Conservation (phyloP, 148 eudicot species). For the Cornus florida region DNA sequence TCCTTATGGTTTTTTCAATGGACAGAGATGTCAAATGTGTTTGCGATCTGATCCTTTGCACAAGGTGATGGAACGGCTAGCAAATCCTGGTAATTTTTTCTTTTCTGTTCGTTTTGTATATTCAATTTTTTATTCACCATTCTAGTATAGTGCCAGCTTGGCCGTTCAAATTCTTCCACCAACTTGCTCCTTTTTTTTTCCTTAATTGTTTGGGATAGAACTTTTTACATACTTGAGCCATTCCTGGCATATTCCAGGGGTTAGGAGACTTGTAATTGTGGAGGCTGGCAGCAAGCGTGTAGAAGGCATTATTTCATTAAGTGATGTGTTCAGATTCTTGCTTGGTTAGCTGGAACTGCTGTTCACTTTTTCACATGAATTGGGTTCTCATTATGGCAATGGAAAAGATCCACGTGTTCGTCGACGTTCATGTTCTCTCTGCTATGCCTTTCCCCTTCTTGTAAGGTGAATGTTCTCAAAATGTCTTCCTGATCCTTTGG, state of each 20-base stretch:
- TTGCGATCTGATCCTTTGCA: slow-evolving; percentile 84
- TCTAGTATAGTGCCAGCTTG: too few species aligned
- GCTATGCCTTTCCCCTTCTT: slow-evolving; percentile 11
- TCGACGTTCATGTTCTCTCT: background rate
- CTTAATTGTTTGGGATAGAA: background rate
- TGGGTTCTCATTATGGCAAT: slow-evolving; percentile 7
- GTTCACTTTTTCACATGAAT: background rate
- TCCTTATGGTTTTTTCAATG: slow-evolving; percentile 55
- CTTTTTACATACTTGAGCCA: background rate
- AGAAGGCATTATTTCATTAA: slow-evolving; percentile 79
- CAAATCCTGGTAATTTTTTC: slow-evolving; percentile 62
- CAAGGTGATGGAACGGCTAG: slow-evolving; percentile 86
- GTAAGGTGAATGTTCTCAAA: background rate
- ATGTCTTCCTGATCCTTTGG: background rate
- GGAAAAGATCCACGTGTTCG: slow-evolving; percentile 9
- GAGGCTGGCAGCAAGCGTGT: slow-evolving; percentile 99
- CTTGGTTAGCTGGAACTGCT: slow-evolving; percentile 45
- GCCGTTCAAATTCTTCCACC: background rate
- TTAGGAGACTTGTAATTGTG: slow-evolving; percentile 82
- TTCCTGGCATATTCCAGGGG: slow-evolving; percentile 48
- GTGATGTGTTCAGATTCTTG: slow-evolving; percentile 81
- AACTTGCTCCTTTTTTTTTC: background rate
- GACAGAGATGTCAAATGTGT: slow-evolving; percentile 96
- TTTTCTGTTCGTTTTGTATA: background rate
- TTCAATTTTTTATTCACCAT: background rate